A percentile compares a stretch with the other conserved stretches of the same genome.
Conservation (phyloP, 441 rosid genomes). For the Cnidoscolus chayamansa region DNA sequence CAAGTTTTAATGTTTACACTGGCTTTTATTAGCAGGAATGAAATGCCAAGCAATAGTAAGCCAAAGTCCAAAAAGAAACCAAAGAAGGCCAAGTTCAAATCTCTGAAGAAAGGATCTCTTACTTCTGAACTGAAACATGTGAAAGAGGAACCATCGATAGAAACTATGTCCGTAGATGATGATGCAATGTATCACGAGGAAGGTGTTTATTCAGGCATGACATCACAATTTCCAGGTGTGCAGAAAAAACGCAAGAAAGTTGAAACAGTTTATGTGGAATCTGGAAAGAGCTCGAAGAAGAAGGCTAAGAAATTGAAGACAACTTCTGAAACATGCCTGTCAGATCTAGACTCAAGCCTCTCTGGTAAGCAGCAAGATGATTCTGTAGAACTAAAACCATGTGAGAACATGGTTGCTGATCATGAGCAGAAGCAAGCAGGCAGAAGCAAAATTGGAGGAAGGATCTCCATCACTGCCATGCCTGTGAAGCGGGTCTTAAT, state of each 20-base stretch:
- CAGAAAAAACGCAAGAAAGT: constrained; percentile 71
- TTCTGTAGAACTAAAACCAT: constrained; percentile 35
- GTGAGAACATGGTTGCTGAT: constrained; percentile 45
- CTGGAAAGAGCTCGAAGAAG: constrained; percentile 57
- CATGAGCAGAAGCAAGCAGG: constrained; percentile 57
- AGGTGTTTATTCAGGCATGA: constrained; percentile 47
- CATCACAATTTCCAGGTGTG: constrained; percentile 42
- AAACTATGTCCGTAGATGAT: constrained; percentile 57
- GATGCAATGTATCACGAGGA: constrained; percentile 46
- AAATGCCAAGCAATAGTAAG: constrained; percentile 45
- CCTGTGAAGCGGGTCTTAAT: constrained; percentile 75
- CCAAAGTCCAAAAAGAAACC: constrained; percentile 85
- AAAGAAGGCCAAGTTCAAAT: constrained; percentile 90
- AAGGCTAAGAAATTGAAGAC: constrained; percentile 74
- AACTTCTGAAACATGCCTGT: constrained; percentile 36
- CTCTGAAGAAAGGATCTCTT: constrained; percentile 84
- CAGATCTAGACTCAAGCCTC: constrained; percentile 41
- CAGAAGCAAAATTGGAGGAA: constrained; percentile 80
- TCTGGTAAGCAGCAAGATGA: constrained; percentile 48
- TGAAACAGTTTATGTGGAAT: constrained; percentile 45
- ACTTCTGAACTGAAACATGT: constrained; percentile 58
- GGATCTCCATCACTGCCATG: constrained; percentile 74
- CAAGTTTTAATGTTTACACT: constrained; percentile 9
- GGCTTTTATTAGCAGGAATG: constrained; percentile 49
- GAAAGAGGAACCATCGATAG: constrained; percentile 54